Base-by-base conservation (phyloP, 306 rosid genomes). In the Argentina anserina region DNA sequence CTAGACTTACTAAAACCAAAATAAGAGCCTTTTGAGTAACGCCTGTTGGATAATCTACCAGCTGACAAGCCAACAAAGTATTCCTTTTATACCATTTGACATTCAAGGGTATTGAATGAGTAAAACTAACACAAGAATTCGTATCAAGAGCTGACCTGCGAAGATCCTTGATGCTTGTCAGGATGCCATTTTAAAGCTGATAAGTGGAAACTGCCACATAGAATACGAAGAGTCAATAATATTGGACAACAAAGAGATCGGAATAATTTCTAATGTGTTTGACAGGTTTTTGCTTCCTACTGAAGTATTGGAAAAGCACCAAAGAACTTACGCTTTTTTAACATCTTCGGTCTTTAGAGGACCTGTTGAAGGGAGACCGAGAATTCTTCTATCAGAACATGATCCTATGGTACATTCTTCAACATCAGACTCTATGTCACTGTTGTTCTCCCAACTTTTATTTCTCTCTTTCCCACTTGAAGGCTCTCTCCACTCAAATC, bases 171-270 rank as follows among this genome's bases (percentile, higher is more conserved):
- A 81, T 93, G 97, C 81, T 84, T 89, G 76, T 93, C 98, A 67
- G 96, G 98, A 85, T 91, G 96, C 98, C 97, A 93, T 83, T 91
- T 93, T n/a, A 91, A 81, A 70, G 98, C 97, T 0, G 97, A 87
- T 74, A 84, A 75, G 21, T 89, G 96, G 65, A 89, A 93, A 70
- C 98, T 93, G 84, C 85, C 60, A 53, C 34, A 81, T 69, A 70
- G 39, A 67, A 41, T 45, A 13, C 34, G 13, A 52, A 7, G 28
- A 43, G 20, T 20, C 1, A 43, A 39, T 29, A 31, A 17, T 34
- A 49, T n/a, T 6, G 25, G 23, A 36, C n/a, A 39, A 52, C 56
- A 33, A 23, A 15, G 41, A 65, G 41, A 67, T 25, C n/a, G 18
- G 37, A 55, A 65, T 55, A 58, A 29, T 66, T 66, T 28, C 40